Evolutionary conservation across 2,329 filamentous ascomycete genomes (phyloP).

Genomic region (Aaosphaeria arxii): DNA sequence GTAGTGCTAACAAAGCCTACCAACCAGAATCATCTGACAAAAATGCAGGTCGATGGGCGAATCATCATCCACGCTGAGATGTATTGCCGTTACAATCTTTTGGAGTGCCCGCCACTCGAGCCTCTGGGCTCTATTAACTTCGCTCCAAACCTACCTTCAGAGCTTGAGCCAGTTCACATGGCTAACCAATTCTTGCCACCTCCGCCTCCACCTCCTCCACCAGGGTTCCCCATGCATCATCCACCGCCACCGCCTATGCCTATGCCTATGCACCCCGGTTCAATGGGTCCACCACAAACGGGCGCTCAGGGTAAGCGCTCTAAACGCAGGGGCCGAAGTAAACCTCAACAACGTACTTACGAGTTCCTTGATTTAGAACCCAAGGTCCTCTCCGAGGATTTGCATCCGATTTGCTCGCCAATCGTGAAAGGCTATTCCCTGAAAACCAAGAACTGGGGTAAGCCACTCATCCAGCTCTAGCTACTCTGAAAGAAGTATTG

Average conservation of each 20-base stretch:
- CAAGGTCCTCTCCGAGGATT: conserved; percentile 10
- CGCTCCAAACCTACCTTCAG: conserved; percentile 4
- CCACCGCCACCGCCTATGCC: not conserved
- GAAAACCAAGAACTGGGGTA: conserved; percentile 31
- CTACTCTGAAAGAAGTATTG: not conserved
- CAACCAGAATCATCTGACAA: not conserved
- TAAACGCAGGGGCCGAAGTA: not conserved
- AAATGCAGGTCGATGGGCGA: conserved; percentile 9
- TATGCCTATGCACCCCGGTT: not conserved
- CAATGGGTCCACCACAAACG: not conserved
- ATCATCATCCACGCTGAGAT: conserved; percentile 17
- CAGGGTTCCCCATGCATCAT: not conserved
- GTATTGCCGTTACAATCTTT: conserved; percentile 10
- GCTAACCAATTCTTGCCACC: not conserved
- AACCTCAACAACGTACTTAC: not conserved
- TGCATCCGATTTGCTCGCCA: conserved; percentile 21
- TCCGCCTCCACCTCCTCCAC: conserved; percentile 1
- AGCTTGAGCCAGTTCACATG: conserved; percentile 1
- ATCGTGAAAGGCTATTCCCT: conserved; percentile 28
- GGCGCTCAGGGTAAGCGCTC: not conserved
- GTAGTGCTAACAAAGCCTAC: not conserved
- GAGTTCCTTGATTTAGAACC: conserved; percentile 1
- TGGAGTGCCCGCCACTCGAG: conserved; percentile 1
- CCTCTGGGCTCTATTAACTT: conserved; percentile 9
- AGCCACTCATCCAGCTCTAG: not conserved